Conservation (phyloP, 306 rosid species). For the Quercus berberidifolia region DNA sequence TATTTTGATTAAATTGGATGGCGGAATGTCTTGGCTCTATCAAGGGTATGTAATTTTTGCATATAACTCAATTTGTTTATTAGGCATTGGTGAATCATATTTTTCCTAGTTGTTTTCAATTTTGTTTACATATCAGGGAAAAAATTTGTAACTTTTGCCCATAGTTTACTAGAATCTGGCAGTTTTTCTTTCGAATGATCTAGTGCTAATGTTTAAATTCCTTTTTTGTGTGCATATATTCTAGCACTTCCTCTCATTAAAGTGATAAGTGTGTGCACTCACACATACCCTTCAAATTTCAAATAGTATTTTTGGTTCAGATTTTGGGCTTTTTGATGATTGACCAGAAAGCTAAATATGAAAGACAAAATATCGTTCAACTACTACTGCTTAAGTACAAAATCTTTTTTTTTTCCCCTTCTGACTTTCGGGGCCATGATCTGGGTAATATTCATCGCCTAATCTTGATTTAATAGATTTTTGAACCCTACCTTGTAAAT, state of each 20-base stretch:
- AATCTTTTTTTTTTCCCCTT: background rate
- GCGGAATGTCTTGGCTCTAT: conserved; percentile 95
- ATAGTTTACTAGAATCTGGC: background rate
- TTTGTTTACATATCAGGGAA: conserved; percentile 2
- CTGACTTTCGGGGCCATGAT: background rate
- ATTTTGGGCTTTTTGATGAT: background rate
- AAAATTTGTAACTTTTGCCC: background rate
- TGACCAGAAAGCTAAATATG: background rate
- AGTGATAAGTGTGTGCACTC: background rate
- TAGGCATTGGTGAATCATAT: conserved; percentile 4
- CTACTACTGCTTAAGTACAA: background rate
- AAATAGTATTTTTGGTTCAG: too few species aligned
- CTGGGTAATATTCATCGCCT: too few species aligned
- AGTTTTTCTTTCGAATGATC: conserved; percentile 1
- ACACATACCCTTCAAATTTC: too few species aligned
- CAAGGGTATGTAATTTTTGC: conserved; percentile 62
- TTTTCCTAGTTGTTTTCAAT: background rate
- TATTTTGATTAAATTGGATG: conserved; percentile 75
- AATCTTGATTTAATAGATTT: too few species aligned
- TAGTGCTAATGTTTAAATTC: background rate
- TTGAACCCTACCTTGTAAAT: too few species aligned
- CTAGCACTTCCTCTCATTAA: background rate
- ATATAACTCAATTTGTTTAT: conserved; percentile 3
- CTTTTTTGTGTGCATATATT: background rate
- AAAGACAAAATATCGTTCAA: background rate